Evolutionary conservation across 2,329 filamentous ascomycete species (phyloP).

Genomic region (Fusarium coicis): DNA sequence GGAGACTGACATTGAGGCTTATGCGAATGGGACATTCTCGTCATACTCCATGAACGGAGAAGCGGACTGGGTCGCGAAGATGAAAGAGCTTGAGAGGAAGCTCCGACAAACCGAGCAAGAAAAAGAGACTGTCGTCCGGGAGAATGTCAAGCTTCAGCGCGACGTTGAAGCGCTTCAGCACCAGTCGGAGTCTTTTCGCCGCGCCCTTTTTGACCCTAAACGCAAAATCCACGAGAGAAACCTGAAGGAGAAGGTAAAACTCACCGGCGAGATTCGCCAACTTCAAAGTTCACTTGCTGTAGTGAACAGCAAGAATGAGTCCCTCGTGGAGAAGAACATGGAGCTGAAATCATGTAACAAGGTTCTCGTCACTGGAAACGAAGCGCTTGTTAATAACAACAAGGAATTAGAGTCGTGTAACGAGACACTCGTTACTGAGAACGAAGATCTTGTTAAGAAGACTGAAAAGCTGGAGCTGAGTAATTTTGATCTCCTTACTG

Average conservation of each 20-base stretch:
- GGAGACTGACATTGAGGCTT: neutral
- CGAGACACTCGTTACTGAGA: neutral
- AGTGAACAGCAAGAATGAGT: neutral
- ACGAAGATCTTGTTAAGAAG: neutral
- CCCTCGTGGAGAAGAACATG: neutral
- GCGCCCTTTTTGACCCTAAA: neutral
- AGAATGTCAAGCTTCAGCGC: neutral
- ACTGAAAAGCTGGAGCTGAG: no score
- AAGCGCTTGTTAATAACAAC: no score
- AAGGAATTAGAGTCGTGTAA: neutral
- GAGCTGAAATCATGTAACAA: neutral
- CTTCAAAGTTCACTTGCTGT: accelerated
- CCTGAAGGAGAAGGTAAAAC: neutral
- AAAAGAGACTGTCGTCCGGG: accelerated
- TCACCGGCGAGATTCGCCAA: neutral
- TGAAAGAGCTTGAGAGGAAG: neutral
- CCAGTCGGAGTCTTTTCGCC: accelerated
- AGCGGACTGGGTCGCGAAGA: accelerated
- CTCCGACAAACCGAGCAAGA: neutral
- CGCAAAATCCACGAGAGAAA: neutral
- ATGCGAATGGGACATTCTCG: neutral
- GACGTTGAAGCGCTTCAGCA: neutral
- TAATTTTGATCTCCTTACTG: neutral
- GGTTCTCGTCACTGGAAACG: neutral
- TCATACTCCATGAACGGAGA: neutral